Evolutionary conservation across 768 basidiomycete species (phyloP), one percentile per base, ranked within the genome.

Genomic region (Mycena polygramma): DNA sequence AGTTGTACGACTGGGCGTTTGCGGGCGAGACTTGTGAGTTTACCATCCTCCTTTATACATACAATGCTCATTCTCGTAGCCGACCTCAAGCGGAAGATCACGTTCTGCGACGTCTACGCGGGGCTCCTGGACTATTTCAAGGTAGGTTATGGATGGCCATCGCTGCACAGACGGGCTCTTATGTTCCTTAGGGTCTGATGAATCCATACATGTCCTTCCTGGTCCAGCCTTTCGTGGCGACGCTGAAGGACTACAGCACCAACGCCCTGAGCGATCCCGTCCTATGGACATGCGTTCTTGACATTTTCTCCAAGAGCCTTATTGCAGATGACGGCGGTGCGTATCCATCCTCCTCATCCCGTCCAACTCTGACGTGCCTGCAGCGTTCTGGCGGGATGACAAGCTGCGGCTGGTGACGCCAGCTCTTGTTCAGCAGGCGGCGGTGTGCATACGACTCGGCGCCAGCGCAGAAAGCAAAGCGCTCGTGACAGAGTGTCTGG

Each of bases 1-100:
- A 91, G 63, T 80, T 97, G 66, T 96, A 94, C 75, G 98, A 99
- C 77, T 99, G 98, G 98, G 96, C 96, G 0, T 96, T 96, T 75
- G 87, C 86, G 1, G 83, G 84, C 66, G 87, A 86, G 36, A 75
- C 77, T 30, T 80, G 90, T 91, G 75, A 39, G 84, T 79, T 10
- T 46, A 0, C 30, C n/a, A 6, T 19, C 24, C 30, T n/a, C 13
- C n/a, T 55, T 1, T 51, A 51, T 37, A 4, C 22, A 26, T 55
- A 41, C 3, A 46, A 26, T 71, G 57, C n/a, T 57, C 67, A 7
- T 36, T 65, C 37, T 41, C 61, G 22, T 52, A 83, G 79, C 70
- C 68, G 81, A 81, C 19, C 78, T 81, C 10, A 81, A 84, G 15
- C 87, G 91, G 30, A 91, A 89, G 75, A 84, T 90, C 24, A 90